Base-by-base conservation (phyloP, 2,329 filamentous ascomycete species). In the Talaromyces sp. region DNA sequence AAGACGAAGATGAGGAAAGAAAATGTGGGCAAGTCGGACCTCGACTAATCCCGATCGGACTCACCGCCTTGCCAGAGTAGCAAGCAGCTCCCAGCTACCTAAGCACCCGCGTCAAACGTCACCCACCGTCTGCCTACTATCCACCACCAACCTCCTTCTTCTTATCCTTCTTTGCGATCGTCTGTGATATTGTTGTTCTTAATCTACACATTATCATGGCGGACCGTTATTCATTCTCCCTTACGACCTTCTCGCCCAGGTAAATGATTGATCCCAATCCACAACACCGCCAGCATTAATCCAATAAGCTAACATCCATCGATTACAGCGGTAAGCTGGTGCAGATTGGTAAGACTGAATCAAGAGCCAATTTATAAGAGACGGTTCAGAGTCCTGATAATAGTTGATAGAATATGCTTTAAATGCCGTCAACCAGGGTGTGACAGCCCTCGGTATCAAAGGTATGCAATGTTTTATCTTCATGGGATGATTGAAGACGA, bases 241-340 rank as follows among this genome's bases (percentile, higher is more conserved):
- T 99, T 74, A 99, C 94, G 61, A 99, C 94, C 62, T 99, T 99
- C 87, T 97, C 94, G 71, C 94, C 94, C 75, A 99, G 93, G 94
- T 71, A 46, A 46, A n/a, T 36, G n/a, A 30, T 70, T 61, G 65
- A 62, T 64, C 65, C 57, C 61, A 51, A 56, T 30, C 52, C 51
- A 41, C 37, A 48, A 51, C 33, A 41, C 37, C 48, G 52, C 33
- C 24, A 54, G 52, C 45, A 45, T 44, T 49, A 51, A 49, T 43
- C 56, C 36, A 14, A 51, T 58, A 49, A 69, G 74, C 80, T 84
- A 76, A 85, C 73, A 14, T 16, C 24, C 44, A 57, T 65, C 54
- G 57, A 44, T 54, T 51, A 66, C 66, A 97, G 94, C 77, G 94
- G 94, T 75, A 99, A 99, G 83, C 88, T 99, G 80, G 93, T 97